These are phyloP conservation scores for Podospora comata DNA, from an alignment of 495 filamentous ascomycete species.

Conservation along the genomic window DNA sequence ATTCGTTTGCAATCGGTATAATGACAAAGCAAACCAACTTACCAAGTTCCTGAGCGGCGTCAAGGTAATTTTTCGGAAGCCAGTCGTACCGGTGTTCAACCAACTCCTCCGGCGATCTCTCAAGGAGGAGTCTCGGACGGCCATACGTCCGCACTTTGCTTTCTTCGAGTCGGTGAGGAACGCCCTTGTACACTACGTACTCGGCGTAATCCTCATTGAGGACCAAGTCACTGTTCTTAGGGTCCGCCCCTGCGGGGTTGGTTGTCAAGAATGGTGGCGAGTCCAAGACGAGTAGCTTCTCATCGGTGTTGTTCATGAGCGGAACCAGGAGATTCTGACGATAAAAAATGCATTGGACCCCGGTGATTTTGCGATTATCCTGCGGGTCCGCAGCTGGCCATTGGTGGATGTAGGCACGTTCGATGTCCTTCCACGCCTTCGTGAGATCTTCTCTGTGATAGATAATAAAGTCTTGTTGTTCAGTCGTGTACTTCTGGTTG, in stretches of 20 bases:
- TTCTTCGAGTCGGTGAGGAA: neutral
- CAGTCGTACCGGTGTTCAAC: constrained; percentile 35
- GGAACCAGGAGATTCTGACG: constrained; percentile 36
- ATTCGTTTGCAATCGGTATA: neutral
- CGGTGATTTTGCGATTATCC: constrained; percentile 22
- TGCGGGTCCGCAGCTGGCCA: constrained; percentile 17
- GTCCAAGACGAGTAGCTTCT: constrained; percentile 13
- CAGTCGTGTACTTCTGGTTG: constrained; percentile 24
- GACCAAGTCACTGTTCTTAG: neutral
- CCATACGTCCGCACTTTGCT: constrained; percentile 8
- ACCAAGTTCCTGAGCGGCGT: constrained; percentile 34
- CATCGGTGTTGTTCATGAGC: neutral
- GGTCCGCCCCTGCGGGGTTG: neutral
- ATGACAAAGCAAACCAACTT: constrained; percentile 21
- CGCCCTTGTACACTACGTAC: neutral
- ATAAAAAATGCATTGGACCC: constrained; percentile 40
- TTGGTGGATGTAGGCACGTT: constrained; percentile 26
- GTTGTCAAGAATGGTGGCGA: neutral
- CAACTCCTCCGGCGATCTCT: constrained; percentile 42
- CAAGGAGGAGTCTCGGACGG: constrained; percentile 20
- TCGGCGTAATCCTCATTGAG: constrained; percentile 5
- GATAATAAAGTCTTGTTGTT: constrained; percentile 29
- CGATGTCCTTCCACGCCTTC: constrained; percentile 32
- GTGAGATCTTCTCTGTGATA: constrained; percentile 38
- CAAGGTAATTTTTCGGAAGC: constrained; percentile 32